Evolutionary conservation across 495 filamentous ascomycete species (phyloP), one percentile per base, ranked within the genome.

Genomic region (Gamarada debralockiae): DNA sequence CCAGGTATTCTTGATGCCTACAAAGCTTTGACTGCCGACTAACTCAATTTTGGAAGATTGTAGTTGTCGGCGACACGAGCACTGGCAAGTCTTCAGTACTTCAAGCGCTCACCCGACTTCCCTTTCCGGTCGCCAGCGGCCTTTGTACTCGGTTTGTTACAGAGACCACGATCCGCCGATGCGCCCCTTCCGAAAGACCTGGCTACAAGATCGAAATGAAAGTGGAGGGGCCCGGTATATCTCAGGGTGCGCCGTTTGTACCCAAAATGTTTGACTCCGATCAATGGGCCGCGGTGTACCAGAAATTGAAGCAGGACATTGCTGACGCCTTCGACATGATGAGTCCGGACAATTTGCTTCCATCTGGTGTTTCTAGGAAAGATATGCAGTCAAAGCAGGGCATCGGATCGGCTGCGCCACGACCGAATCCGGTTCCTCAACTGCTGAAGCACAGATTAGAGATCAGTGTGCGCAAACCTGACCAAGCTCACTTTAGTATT

Each of bases 121-220:
- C 72, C 1, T 78, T 81, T 41, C 77, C 79, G 15, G 67, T 73
- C 14, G 70, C 63, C 14, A 66, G 66, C 17, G 73, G 70, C 18
- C 69, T 82, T 20, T 81, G 76, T 56, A 85, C 81, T 0, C 69
- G 80, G 0, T 83, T 79, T 52, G 77, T 76, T 1, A 84, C 79
- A 0, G 71, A 84, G 58, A 55, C 83, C 1, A 62, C 78, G 14
- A 73, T 84, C 24, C 75, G 80, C 2, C 66, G 70, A 15, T 54
- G 52, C 34, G 24, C 24, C 34, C 25, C 36, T 36, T 42, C 38
- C 6, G 57, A 50, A 51, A 18, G 58, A 17, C 29, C 60, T 5
- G 55, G 52, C 0, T 60, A 60, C 18, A 61, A 66, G 7, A 52
- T 42, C 2, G 64, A 69, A 4, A 63, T 58, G 7, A 73, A 48